Evolutionary conservation across 192 early-diverging fungal genomes (phyloP), one percentile per base, ranked within the genome.

Genomic region (Coemansia sp.): DNA sequence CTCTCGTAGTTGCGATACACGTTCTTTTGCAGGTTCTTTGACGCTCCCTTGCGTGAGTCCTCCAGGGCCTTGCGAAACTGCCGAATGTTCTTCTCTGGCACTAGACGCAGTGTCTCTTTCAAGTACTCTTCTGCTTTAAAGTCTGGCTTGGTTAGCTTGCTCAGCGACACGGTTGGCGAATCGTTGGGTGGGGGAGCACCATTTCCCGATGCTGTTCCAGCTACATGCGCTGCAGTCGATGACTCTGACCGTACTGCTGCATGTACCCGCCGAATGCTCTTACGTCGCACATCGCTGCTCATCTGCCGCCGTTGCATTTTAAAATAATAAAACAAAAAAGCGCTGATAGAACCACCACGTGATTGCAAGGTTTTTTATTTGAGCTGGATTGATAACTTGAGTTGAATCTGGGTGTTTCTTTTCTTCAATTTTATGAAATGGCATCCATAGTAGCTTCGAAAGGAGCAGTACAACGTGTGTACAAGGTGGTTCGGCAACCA

Each of bases 1-100:
- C 86, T 84, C 50, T 64, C 77, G 63, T 91, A 89, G 79, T 89
- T 91, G 58, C 70, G 79, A 69, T 82, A 86, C 41, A 91, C 83
- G 63, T 86, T 88, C 46, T 80, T 71, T 36, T 87, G 86, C 48
- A 88, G 61, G 57, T 83, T 82, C 39, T 51, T 57, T 13, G 86
- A 82, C 31, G 86, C 82, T 4, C 65, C 72, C 30, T 84, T 80
- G 49, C 79, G 71, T 28, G 87, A 71, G 55, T 82, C 81, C 16
- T 81, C 78, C 9, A 90, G 63, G 12, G 68, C 30, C 46, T 77
- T 77, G 73, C 73, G 73, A 53, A 77, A 77, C 57, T 70, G 73
- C 20, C 73, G 54, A n/a, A 77, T 65, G 19, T 57, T 56, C 14
- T 41, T 47, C 35, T 70, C 67, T 21, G 57, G 63, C 12, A 59